phyloP scores from a whole-genome alignment of 2,329 filamentous ascomycete genomes.

The Samsoniella hepiali region DNA sequence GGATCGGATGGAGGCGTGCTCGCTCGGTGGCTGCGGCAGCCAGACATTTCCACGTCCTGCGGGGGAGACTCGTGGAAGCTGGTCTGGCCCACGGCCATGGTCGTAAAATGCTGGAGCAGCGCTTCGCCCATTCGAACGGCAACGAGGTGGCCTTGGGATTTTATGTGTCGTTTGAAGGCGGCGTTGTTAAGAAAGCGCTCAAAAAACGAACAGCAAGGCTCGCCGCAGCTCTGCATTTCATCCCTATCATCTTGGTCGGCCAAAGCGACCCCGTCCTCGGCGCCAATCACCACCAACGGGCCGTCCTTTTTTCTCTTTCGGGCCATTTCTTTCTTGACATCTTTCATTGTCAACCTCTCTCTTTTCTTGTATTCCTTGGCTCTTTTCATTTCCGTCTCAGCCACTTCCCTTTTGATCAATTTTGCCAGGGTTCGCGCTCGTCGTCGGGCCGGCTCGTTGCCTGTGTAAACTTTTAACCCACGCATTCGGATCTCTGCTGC shows the following conservation, averaged over 20 bases:
- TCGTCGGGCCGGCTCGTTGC: background rate
- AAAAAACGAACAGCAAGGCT: slow-evolving; percentile 6
- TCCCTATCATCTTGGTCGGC: background rate
- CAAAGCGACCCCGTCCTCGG: background rate
- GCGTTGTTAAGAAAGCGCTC: background rate
- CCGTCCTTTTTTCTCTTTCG: background rate
- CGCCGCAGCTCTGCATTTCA: background rate
- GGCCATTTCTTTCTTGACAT: background rate
- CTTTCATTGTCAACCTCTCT: background rate
- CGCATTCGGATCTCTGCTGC: background rate
- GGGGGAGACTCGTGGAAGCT: no score
- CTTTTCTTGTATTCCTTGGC: background rate
- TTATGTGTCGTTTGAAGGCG: background rate
- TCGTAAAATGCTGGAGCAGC: background rate
- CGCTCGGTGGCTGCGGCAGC: background rate
- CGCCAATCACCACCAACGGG: background rate
- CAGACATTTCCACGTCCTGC: background rate
- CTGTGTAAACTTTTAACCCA: background rate
- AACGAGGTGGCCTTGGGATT: background rate
- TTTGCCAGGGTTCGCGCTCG: background rate
- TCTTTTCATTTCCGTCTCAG: background rate
- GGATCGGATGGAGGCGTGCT: background rate
- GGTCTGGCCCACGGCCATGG: background rate
- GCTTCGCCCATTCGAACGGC: slow-evolving; percentile 3
- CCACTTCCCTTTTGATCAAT: background rate